Evolutionary conservation across 768 basidiomycete species (phyloP).

Genomic region (Coprinopsis sp.): DNA sequence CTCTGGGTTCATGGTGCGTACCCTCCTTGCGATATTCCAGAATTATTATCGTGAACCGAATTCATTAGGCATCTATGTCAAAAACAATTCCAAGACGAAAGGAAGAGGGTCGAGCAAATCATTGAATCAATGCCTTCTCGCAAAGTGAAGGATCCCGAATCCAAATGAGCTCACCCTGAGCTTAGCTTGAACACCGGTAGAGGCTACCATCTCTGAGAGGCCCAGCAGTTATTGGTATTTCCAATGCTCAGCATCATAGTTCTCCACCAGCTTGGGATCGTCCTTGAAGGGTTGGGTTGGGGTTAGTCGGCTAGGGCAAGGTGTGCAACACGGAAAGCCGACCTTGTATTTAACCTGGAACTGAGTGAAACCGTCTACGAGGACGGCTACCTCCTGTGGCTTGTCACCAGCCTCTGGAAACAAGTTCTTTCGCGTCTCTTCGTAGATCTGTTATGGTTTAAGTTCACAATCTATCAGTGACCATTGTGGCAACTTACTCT

Average conservation of each 20-base stretch:
- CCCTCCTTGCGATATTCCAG: background rate
- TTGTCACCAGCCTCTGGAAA: constrained; percentile 36
- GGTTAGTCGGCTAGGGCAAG: background rate
- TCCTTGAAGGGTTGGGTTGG: background rate
- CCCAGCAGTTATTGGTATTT: background rate
- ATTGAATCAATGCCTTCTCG: constrained; percentile 60
- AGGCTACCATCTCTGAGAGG: background rate
- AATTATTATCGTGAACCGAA: background rate
- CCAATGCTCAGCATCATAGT: background rate
- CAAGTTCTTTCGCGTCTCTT: constrained; percentile 51
- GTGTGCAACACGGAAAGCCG: constrained; percentile 7
- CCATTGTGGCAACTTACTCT: constrained; percentile 39
- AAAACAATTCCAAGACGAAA: constrained; percentile 48
- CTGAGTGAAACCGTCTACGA: constrained; percentile 66
- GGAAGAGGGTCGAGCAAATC: constrained; percentile 47
- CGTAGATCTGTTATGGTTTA: constrained; percentile 52
- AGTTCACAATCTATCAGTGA: constrained; percentile 12
- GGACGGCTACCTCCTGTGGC: constrained; percentile 54
- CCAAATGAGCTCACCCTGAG: background rate
- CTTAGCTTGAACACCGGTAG: background rate
- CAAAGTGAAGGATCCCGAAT: constrained; percentile 33
- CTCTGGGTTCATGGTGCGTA: constrained; percentile 67
- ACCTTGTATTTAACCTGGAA: constrained; percentile 73
- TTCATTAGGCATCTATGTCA: constrained; percentile 59
- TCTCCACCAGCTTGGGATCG: background rate